Percentiles rank a stretch among this genome's conserved stretches.
Conservation (phyloP, 129 eudicot genomes). For the Helianthus tuberosus region DNA sequence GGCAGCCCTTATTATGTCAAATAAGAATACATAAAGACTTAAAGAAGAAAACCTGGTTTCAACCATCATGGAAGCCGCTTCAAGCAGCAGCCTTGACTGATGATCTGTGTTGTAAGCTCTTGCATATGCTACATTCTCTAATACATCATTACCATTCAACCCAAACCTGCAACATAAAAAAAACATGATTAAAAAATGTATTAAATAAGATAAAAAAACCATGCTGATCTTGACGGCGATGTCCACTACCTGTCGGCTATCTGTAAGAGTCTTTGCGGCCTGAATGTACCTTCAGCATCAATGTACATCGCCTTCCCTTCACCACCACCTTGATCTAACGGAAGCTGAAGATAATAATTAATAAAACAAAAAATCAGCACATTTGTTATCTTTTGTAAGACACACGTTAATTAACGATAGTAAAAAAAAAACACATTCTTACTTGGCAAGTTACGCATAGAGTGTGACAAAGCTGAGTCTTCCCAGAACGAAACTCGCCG, state of each 20-base stretch:
- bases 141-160: conserved; percentile 82
- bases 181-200: background rate
- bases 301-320: conserved; percentile 99
- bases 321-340: conserved; percentile 97
- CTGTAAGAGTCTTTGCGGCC: conserved; percentile 94
- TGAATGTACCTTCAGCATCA: conserved; percentile 97
- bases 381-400: background rate
- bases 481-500: conserved; percentile 94
- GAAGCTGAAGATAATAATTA: conserved; percentile 54
- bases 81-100: conserved; percentile 90
- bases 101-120: conserved; percentile 97
- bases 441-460: conserved; percentile 94
- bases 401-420: background rate
- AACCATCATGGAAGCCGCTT: conserved; percentile 99
- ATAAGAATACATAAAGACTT: conserved; percentile 2
- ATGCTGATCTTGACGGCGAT: background rate
- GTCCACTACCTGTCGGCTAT: conserved; percentile 79
- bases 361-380: background rate
- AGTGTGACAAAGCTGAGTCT: conserved; percentile 97
- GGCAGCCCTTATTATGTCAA: background rate
- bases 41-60: conserved; percentile 66
- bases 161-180: conserved; percentile 66
- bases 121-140: conserved; percentile 97
- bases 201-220: background rate
- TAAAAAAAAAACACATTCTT: conserved; percentile 23